Percentiles rank a stretch among this genome's conserved stretches.
Conservation (phyloP, 2,329 filamentous ascomycete genomes). For the Lachnellula suecica region DNA sequence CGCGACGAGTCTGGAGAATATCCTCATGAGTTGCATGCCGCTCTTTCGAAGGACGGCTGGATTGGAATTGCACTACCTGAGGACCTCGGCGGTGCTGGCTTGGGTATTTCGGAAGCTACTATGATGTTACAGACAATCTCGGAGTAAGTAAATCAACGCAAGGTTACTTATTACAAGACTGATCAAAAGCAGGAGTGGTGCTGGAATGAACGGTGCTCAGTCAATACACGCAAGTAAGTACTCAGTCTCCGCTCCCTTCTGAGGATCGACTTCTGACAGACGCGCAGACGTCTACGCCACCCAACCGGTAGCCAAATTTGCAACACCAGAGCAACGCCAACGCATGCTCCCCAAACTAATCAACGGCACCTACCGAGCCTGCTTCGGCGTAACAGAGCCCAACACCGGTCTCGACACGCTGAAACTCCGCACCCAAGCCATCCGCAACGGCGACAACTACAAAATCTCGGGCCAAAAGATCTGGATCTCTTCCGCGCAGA, state of each 20-base stretch:
- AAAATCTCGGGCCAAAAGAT: conserved; percentile 77
- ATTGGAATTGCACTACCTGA: conserved; percentile 79
- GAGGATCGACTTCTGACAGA: neutral
- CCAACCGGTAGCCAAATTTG: conserved; percentile 73
- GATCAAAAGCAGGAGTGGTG: conserved; percentile 69
- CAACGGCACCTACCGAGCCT: conserved; percentile 67
- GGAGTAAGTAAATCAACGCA: conserved; percentile 45
- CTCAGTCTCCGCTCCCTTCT: neutral
- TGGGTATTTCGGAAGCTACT: conserved; percentile 78
- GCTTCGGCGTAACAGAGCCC: conserved; percentile 85
- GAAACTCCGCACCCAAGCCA: conserved; percentile 65
- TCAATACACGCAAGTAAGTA: conserved; percentile 53
- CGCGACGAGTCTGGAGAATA: conserved; percentile 70
- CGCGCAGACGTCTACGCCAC: conserved; percentile 65
- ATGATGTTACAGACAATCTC: conserved; percentile 87
- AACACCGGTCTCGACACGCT: conserved; percentile 79
- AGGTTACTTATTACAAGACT: conserved; percentile 26
- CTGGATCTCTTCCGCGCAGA: conserved; percentile 85
- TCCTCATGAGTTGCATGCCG: conserved; percentile 73
- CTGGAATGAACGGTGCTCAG: conserved; percentile 72
- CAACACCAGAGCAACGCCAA: conserved; percentile 61
- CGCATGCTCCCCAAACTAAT: conserved; percentile 70
- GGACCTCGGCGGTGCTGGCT: conserved; percentile 68
- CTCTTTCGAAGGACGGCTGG: conserved; percentile 74
- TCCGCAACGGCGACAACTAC: conserved; percentile 60